Evolutionary conservation across 2,329 filamentous ascomycete species (phyloP).

Genomic region (Beauveria caledonica): DNA sequence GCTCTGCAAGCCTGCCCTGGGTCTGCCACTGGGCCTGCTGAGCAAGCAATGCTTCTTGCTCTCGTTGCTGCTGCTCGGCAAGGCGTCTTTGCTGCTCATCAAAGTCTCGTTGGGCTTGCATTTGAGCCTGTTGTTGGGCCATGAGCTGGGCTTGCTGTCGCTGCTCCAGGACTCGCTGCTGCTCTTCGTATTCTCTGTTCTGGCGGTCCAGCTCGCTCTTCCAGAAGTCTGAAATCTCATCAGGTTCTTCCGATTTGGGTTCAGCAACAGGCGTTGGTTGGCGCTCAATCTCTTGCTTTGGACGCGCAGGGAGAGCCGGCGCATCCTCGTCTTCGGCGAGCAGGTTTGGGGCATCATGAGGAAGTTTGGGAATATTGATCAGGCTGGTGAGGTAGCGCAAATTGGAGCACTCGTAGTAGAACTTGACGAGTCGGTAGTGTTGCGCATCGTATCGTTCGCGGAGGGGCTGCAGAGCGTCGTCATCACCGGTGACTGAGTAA

Average conservation of each 20-base stretch:
- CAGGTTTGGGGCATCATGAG: conserved; percentile 86
- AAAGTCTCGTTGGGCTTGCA: conserved; percentile 88
- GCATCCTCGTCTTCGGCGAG: conserved; percentile 77
- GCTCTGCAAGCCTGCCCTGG: conserved; percentile 87
- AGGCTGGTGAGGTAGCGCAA: conserved; percentile 91
- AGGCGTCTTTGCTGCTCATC: conserved; percentile 87
- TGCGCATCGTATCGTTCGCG: conserved; percentile 88
- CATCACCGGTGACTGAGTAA: conserved; percentile 53
- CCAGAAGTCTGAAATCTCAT: conserved; percentile 97
- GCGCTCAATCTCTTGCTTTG: conserved; percentile 63
- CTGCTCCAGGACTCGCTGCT: conserved; percentile 81
- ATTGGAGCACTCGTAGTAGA: conserved; percentile 99
- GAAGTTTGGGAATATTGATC: conserved; percentile 92
- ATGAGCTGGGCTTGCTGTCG: conserved; percentile 76
- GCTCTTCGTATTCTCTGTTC: conserved; percentile 90
- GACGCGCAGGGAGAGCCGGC: conserved; percentile 74
- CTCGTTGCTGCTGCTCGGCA: conserved; percentile 80
- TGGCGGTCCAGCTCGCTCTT: conserved; percentile 85
- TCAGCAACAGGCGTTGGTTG: conserved; percentile 61
- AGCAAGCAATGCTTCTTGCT: conserved; percentile 80
- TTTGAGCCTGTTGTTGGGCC: conserved; percentile 71
- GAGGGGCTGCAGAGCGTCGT: conserved; percentile 83
- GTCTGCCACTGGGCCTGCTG: conserved; percentile 92
- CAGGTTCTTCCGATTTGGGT: conserved; percentile 69
- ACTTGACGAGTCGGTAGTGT: conserved; percentile 91